phyloP scores from a whole-genome alignment of 305 asterid species.

The Solanum hybrid region DNA sequence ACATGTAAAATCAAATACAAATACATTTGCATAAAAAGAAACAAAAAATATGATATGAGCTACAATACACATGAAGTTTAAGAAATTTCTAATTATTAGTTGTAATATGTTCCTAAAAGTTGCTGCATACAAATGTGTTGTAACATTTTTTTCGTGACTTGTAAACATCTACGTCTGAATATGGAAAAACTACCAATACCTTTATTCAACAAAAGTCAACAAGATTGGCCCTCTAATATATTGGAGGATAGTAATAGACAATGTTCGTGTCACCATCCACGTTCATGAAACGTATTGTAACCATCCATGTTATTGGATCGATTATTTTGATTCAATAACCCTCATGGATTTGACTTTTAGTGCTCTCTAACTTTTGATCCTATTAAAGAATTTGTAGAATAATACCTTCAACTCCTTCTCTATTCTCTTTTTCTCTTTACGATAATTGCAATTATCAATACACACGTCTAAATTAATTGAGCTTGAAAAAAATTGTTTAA shows the following conservation, averaged over 20 bases:
- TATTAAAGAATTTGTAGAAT: not conserved
- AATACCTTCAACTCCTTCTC: not conserved
- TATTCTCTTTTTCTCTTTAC: not conserved
- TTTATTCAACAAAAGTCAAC: not conserved
- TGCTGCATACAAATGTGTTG: not conserved
- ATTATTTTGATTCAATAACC: not conserved
- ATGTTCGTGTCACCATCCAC: not conserved
- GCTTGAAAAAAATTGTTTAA: not conserved
- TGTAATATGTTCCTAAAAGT: constrained; percentile 6
- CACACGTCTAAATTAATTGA: not conserved
- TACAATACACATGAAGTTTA: not conserved
- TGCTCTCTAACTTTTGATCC: not conserved
- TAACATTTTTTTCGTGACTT: not conserved
- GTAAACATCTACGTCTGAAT: not conserved
- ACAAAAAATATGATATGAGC: not conserved
- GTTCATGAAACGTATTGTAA: not conserved
- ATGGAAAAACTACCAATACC: not conserved
- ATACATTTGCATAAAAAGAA: not conserved
- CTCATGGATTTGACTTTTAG: not conserved
- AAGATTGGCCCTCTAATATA: not conserved
- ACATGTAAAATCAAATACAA: not conserved
- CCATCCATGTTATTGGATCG: not conserved
- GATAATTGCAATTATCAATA: not conserved
- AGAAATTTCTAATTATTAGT: not conserved
- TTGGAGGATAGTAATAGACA: not conserved